A percentile compares a stretch with the other conserved stretches of the same genome.
Evolutionary conservation across 768 basidiomycete genomes (phyloP).

Genomic region (Guyanaporus albipodus): DNA sequence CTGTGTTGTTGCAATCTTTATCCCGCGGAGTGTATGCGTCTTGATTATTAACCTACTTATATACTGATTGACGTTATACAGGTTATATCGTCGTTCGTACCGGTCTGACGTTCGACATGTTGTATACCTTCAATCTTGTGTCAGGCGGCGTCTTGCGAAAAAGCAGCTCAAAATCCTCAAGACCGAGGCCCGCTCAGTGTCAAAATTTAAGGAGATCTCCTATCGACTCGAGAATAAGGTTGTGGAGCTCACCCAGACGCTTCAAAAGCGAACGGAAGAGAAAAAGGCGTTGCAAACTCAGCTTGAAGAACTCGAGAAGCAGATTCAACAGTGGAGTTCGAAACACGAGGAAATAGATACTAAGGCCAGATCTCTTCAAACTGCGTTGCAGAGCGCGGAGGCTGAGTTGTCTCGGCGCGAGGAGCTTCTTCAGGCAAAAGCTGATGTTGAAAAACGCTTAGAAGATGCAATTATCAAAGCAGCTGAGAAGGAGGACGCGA

Average conservation of each 20-base stretch:
- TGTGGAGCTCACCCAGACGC: slow-evolving; percentile 91
- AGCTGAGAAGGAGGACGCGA: slow-evolving; percentile 78
- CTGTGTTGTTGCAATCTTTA: slow-evolving; percentile 73
- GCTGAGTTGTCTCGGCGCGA: slow-evolving; percentile 68
- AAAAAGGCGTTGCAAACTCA: slow-evolving; percentile 82
- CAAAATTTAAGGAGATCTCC: slow-evolving; percentile 98
- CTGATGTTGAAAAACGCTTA: slow-evolving; percentile 72
- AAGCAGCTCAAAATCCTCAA: slow-evolving; percentile 80
- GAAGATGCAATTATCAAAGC: slow-evolving; percentile 73
- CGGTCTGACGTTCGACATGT: slow-evolving; percentile 64
- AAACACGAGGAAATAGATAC: slow-evolving; percentile 85
- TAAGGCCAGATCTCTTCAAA: slow-evolving; percentile 67
- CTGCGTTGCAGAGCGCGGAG: slow-evolving; percentile 65
- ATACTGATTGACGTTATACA: slow-evolving; percentile 25
- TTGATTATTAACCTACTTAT: not conserved
- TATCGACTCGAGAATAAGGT: slow-evolving; percentile 99
- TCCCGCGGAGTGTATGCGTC: slow-evolving; percentile 83
- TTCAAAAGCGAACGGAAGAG: slow-evolving; percentile 88
- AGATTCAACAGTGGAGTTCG: slow-evolving; percentile 78
- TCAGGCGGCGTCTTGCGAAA: slow-evolving; percentile 83
- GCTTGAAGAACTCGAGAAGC: slow-evolving; percentile 75
- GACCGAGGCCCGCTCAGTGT: slow-evolving; percentile 92
- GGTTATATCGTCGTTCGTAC: slow-evolving; percentile 53
- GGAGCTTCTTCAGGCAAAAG: slow-evolving; percentile 70
- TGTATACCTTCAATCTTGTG: slow-evolving; percentile 85